phyloP scores from a whole-genome alignment of 129 eudicot species.

The Silybum marianum region DNA sequence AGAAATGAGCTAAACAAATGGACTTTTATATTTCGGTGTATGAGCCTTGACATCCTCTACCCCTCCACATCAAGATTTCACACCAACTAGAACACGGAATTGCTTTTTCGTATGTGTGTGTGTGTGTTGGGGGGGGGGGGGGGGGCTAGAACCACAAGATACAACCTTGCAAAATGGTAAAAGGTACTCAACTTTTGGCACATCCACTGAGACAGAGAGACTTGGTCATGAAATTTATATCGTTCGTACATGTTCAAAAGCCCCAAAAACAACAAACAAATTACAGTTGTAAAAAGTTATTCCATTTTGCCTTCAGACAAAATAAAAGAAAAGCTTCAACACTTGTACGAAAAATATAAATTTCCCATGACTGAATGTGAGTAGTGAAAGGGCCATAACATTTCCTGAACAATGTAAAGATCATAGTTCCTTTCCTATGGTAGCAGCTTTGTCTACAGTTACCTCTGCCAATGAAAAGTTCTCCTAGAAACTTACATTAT shows the following conservation, averaged over 20 bases:
- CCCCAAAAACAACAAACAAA: neutral
- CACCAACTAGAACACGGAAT: neutral
- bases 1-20: neutral
- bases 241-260: neutral
- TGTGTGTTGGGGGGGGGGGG: neutral
- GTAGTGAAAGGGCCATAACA: neutral
- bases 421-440: slow-evolving; percentile 7
- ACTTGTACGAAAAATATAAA: neutral
- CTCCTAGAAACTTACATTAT: neutral
- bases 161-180: neutral
- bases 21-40: neutral
- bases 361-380: neutral
- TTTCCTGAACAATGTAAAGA: neutral
- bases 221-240: neutral
- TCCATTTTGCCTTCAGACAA: neutral
- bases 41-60: neutral
- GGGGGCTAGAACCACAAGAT: neutral
- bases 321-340: neutral
- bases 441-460: slow-evolving; percentile 3
- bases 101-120: neutral
- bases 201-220: neutral
- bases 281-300: neutral
- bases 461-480: neutral
- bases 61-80: neutral
- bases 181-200: neutral